These are phyloP conservation scores for Yarrowia galli DNA, from an alignment of 1,139 yeast species.

Conservation along the genomic window DNA sequence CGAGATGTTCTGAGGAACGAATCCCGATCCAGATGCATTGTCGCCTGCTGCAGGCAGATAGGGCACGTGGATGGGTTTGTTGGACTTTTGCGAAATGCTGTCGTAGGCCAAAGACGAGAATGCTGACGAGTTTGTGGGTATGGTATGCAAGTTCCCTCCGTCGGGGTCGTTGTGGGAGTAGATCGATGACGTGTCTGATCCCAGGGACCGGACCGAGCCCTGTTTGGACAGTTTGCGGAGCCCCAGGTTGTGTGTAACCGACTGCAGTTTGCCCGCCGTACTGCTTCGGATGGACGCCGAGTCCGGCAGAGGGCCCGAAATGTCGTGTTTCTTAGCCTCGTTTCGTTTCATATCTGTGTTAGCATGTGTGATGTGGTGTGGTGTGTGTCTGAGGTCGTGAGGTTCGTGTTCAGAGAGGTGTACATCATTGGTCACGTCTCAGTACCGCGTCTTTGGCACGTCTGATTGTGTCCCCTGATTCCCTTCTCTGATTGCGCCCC, in stretches of 20 bases:
- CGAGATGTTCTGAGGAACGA: constrained; percentile 30
- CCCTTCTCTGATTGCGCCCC: too few species aligned
- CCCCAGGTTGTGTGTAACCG: constrained; percentile 29
- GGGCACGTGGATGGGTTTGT: constrained; percentile 46
- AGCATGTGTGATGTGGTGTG: neutral
- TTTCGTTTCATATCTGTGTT: constrained; percentile 36
- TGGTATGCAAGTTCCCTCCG: constrained; percentile 34
- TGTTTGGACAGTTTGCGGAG: constrained; percentile 39
- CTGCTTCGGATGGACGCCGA: constrained; percentile 4
- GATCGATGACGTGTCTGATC: constrained; percentile 31
- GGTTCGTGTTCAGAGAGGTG: too few species aligned
- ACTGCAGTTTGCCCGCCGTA: constrained; percentile 29
- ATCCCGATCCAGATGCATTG: constrained; percentile 38
- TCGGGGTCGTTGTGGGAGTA: constrained; percentile 28
- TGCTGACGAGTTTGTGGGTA: constrained; percentile 40
- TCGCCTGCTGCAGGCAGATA: constrained; percentile 44
- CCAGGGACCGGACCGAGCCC: constrained; percentile 28
- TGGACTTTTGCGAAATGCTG: constrained; percentile 44
- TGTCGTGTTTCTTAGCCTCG: constrained; percentile 36
- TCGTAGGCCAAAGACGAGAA: constrained; percentile 45
- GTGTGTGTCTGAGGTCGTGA: too few species aligned
- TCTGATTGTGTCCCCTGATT: too few species aligned
- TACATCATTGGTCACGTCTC: too few species aligned
- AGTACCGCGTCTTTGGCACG: too few species aligned
- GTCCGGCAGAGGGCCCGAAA: constrained; percentile 26